These are phyloP conservation scores for Aulographum hederae DNA, from an alignment of 2,329 filamentous ascomycete genomes.

Conservation along the genomic window DNA sequence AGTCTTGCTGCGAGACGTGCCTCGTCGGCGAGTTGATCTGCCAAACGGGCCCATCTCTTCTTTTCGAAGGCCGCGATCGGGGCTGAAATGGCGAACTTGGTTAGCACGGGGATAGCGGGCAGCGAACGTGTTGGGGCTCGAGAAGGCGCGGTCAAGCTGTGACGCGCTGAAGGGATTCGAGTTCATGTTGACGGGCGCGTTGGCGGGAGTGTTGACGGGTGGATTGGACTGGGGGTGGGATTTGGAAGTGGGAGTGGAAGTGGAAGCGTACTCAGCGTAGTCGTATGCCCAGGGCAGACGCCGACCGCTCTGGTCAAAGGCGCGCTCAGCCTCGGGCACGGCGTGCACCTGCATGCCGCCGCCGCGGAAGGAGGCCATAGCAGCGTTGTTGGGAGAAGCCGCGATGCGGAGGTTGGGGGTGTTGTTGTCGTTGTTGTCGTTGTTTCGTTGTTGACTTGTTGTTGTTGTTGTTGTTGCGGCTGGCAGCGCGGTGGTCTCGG, in stretches of 20 bases:
- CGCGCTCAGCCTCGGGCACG: slow-evolving; percentile 43
- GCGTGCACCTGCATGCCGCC: slow-evolving; percentile 44
- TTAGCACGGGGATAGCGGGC: background rate
- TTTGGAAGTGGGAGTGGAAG: background rate
- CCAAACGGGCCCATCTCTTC: slow-evolving; percentile 47
- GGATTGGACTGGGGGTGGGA: background rate
- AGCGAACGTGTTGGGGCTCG: background rate
- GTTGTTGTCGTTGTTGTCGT: too few relatives aligned
- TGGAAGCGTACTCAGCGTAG: slow-evolving; percentile 35
- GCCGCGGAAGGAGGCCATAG: slow-evolving; percentile 4
- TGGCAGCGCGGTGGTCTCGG: too few relatives aligned
- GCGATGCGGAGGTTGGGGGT: too few relatives aligned
- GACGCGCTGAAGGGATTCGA: background rate
- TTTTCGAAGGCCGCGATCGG: slow-evolving; percentile 29
- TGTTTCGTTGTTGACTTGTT: too few relatives aligned
- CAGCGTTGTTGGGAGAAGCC: too few relatives aligned
- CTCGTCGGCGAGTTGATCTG: slow-evolving; percentile 24
- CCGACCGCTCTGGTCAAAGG: slow-evolving; percentile 38
- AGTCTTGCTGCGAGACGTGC: slow-evolving; percentile 32
- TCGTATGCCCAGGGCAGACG: slow-evolving; percentile 45
- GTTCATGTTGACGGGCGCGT: background rate
- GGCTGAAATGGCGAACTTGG: slow-evolving; percentile 6
- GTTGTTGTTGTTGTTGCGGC: background rate
- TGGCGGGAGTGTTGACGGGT: background rate
- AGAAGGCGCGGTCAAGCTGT: background rate